Evolutionary conservation across 495 filamentous ascomycete genomes (phyloP), one percentile per base, ranked within the genome.

Genomic region (Trichocladium uniseriatum): DNA sequence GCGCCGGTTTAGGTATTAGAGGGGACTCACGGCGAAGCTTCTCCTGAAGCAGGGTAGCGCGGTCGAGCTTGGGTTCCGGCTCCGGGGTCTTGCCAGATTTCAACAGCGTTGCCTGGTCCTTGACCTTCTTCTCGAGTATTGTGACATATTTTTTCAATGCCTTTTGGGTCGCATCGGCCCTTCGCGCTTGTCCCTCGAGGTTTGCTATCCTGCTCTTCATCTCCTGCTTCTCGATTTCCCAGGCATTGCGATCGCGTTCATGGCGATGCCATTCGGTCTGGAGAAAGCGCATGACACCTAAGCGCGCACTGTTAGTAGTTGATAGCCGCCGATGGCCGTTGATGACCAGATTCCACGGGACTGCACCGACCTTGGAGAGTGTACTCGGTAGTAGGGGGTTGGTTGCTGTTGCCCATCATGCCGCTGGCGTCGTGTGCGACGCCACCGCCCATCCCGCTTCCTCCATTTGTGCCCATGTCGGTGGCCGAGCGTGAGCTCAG

Each of bases 241-340:
- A 99, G 18, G 87, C 84, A 67, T 99, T 99, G 58, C 94, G 84
- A 59, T 95, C 94, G 69, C 92, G 86, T 66, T 99, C 92, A 61
- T 97, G 91, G 54, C 87, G 83, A 67, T 99, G 94, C 92, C 92
- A 97, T 79, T 99, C 92, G 31, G 90, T 91, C 72, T 97, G 94
- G 29, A 99, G 81, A 66, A 97, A 97, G 65, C 92, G 89, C 92
- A 99, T 99, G 31, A 99, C 92, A 61, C 92, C 91, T 97, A 56
- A 31, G 38, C 20, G 19, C 22, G 29, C 34, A 11, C 19, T 11
- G 34, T n/a, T n/a, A n/a, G n/a, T n/a, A n/a, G n/a, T n/a, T 18
- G 27, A 57, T 29, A 56, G 61, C 55, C 48, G 24, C 24, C 8
- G 24, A 19, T 34, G 22, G 22, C 41, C 18, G 10, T 44, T 15